A percentile compares a stretch with the other conserved stretches of the same genome.
These are phyloP conservation scores for Canavalia ensiformis DNA, from an alignment of 306 rosid species.

Conservation along the genomic window DNA sequence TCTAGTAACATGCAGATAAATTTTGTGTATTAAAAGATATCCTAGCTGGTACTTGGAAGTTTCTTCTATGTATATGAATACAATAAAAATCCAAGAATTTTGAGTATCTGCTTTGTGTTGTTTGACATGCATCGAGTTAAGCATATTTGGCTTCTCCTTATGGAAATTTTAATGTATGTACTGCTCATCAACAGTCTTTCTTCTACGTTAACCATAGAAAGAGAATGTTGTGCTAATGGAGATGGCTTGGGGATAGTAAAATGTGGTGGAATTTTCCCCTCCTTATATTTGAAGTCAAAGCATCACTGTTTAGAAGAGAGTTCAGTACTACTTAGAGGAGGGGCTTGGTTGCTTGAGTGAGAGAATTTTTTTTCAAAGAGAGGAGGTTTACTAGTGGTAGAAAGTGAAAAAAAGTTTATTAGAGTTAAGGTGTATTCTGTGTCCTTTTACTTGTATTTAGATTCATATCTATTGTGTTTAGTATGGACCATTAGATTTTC, in stretches of 20 bases:
- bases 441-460: slow-evolving; percentile 3
- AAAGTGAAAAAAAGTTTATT: background rate
- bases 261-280: background rate
- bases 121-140: slow-evolving; percentile 4
- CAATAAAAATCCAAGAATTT: background rate
- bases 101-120: background rate
- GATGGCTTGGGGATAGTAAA: background rate
- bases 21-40: background rate
- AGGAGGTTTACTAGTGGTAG: slow-evolving; percentile 7
- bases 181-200: background rate
- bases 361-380: background rate
- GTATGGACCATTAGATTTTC: background rate
- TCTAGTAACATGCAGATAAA: background rate
- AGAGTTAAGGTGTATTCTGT: background rate
- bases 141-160: slow-evolving; percentile 7
- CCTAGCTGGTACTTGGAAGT: background rate
- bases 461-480: slow-evolving; percentile 1
- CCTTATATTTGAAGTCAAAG: background rate
- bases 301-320: background rate
- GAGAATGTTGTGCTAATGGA: background rate
- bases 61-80: background rate
- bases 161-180: background rate
- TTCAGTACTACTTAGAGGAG: background rate
- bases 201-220: slow-evolving; percentile 1
- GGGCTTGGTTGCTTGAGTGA: background rate